These are phyloP conservation scores for Oryza australiensis DNA, from an alignment of 176 grass and related monocot species.

Conservation along the genomic window DNA sequence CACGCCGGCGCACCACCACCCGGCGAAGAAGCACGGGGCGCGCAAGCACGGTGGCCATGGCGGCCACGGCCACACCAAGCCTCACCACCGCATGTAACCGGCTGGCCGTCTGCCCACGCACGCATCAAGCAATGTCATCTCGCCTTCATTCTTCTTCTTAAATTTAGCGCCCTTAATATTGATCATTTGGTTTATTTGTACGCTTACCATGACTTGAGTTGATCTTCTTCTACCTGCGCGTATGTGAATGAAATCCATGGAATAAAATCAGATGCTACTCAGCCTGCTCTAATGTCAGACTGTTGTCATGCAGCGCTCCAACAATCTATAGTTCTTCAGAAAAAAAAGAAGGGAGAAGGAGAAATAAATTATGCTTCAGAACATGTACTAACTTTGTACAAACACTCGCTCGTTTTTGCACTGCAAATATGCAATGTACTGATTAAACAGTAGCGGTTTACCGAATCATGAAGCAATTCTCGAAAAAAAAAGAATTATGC, in stretches of 20 bases:
- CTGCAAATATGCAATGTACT: not conserved
- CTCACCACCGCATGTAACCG: not conserved
- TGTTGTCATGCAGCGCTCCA: not conserved
- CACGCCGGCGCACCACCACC: not conserved
- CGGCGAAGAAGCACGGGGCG: not conserved
- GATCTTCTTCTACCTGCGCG: not conserved
- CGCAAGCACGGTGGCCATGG: conserved; percentile 2
- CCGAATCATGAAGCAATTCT: not conserved
- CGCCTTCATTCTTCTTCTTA: not conserved
- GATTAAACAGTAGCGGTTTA: not conserved
- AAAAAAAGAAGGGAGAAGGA: too few species aligned
- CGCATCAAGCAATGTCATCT: not conserved
- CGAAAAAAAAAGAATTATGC: not conserved
- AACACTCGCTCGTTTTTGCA: not conserved
- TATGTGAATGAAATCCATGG: not conserved
- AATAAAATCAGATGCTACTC: not conserved
- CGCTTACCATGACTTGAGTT: not conserved
- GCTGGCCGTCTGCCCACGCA: not conserved
- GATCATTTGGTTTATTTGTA: not conserved
- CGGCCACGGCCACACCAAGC: not conserved
- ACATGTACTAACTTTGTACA: not conserved
- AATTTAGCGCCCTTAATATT: not conserved
- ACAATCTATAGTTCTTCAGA: not conserved
- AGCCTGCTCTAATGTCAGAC: not conserved
- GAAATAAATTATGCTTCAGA: not conserved